Evolutionary conservation across 768 basidiomycete species (phyloP).

Genomic region (Thelephora ganbajun): DNA sequence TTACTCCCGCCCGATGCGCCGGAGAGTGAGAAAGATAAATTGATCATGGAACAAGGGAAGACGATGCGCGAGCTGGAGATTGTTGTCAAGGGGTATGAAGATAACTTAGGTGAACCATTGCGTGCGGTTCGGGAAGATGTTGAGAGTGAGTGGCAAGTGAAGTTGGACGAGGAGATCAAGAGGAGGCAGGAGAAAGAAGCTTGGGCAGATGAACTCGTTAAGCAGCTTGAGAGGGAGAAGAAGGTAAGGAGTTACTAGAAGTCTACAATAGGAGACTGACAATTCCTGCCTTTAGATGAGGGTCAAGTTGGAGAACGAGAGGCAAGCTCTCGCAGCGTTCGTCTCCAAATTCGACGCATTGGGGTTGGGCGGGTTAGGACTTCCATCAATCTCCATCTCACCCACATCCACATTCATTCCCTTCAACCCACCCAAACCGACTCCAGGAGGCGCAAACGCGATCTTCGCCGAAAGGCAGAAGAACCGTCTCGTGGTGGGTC

Average conservation of each 20-base stretch:
- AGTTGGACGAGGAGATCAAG: conserved; percentile 42
- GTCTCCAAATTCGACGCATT: conserved; percentile 73
- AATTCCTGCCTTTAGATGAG: conserved; percentile 27
- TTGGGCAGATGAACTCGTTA: conserved; percentile 65
- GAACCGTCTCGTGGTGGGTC: conserved; percentile 11
- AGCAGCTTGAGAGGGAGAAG: conserved; percentile 68
- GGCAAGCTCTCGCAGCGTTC: conserved; percentile 64
- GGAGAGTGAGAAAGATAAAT: conserved; percentile 58
- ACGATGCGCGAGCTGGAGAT: conserved; percentile 71
- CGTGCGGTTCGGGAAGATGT: conserved; percentile 57
- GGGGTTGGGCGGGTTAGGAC: conserved; percentile 28
- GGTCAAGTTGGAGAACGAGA: conserved; percentile 59
- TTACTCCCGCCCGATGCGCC: conserved; percentile 49
- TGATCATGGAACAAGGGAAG: conserved; percentile 60
- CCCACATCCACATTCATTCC: conserved; percentile 17
- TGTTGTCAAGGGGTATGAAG: conserved; percentile 55
- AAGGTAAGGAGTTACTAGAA: conserved; percentile 24
- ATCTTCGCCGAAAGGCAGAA: conserved; percentile 34
- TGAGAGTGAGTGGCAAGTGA: conserved; percentile 56
- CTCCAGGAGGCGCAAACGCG: conserved; percentile 34
- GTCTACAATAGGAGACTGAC: not conserved
- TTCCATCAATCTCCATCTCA: conserved; percentile 13
- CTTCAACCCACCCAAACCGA: conserved; percentile 33
- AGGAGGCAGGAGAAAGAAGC: conserved; percentile 54
- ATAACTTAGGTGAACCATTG: conserved; percentile 56